Base-by-base conservation (phyloP, 176 grass and related monocot genomes). In the Lolium perenne region DNA sequence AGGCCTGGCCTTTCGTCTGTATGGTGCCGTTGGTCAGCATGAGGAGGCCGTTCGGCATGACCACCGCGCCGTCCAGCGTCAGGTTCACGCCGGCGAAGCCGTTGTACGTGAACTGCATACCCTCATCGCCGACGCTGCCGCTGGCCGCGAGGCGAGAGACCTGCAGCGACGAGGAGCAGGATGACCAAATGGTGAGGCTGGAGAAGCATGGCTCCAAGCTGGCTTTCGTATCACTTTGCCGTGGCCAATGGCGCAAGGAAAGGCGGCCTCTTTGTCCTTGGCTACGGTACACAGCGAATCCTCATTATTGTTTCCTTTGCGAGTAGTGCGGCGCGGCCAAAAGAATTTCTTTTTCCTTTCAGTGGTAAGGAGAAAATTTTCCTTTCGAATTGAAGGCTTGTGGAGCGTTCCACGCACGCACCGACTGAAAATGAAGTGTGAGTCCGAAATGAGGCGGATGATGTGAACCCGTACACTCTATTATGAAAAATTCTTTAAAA, bases 1-100 rank as follows among this genome's bases (percentile, higher is more conserved):
- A 79, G 47, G 78, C 86, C 56, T 89, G 90, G 38, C 90, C 90
- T 17, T 58, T 88, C 73, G 25, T 74, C 66, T 86, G 86, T 48
- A 48, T 1, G 71, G 20, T 86, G 22, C 79, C 65, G 71, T 88
- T 83, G 71, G 90, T 89, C 4, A 89, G 83, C 83, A 85, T 35
- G 71, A 92, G 82, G 18, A 92, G 83, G 47, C 86, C 90, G 49
- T 16, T 40, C 56, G 79, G 35, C 79, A 12, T 66, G 73, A 92
- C 59, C 48, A 86, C 83, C 55, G 32, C 1, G 83, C 86, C 90
- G 38, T 78, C 73, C 32, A 92, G 63, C 51, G 62, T 57, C 15
- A 86, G 65, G 55, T 86, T 89, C 15, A 78, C 83, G 26, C 54
- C 78, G 45, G 38, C 14, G 83, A 92, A 92, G 25, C 90, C 86